Conservation (phyloP, 106 monocot genomes). For the Apostasia shenzhenica region DNA sequence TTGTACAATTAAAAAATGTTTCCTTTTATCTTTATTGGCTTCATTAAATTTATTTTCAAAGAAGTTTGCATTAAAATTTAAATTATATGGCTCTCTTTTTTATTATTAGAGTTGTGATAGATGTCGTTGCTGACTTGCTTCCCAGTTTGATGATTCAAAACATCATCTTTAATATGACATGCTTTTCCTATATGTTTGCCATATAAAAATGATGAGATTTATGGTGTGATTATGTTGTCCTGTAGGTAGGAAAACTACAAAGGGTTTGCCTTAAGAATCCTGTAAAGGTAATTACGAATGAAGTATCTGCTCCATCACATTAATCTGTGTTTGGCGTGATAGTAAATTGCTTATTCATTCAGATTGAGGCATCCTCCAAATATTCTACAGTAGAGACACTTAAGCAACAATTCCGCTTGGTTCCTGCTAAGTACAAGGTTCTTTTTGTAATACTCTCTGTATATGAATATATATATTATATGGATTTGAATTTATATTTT, state of each 20-base stretch:
- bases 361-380: conserved; percentile 86
- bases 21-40: too few relatives aligned
- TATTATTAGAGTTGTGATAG: too few relatives aligned
- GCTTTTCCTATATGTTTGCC: too few relatives aligned
- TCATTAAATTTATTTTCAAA: too few relatives aligned
- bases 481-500: too few relatives aligned
- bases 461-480: neutral
- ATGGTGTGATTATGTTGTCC: neutral
- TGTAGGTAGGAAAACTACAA: conserved; percentile 87
- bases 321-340: neutral
- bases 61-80: too few relatives aligned
- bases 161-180: too few relatives aligned
- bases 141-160: too few relatives aligned
- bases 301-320: neutral
- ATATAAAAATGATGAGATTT: neutral
- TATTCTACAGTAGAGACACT: conserved; percentile 95
- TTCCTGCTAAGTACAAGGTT: conserved; percentile 91
- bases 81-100: too few relatives aligned
- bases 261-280: conserved; percentile 89
- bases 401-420: conserved; percentile 56
- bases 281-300: conserved; percentile 52
- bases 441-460: neutral
- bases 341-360: conserved; percentile 7
- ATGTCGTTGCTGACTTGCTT: too few relatives aligned
- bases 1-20: too few relatives aligned